A percentile compares a stretch with the other conserved stretches of the same genome.
These are phyloP conservation scores for Oehlia diaphana DNA, from an alignment of 192 early-diverging fungal genomes.

Conservation along the genomic window DNA sequence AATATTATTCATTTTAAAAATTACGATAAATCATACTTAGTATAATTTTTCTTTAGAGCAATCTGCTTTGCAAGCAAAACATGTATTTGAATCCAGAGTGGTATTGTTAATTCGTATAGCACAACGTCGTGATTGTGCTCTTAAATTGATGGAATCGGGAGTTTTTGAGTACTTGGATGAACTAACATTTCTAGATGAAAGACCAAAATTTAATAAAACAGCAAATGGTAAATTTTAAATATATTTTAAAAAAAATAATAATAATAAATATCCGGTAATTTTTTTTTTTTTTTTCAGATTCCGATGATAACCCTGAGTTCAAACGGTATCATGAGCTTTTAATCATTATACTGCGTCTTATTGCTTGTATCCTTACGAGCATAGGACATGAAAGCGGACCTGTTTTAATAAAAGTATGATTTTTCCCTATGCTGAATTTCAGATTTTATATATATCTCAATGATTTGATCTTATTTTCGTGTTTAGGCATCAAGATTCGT, in stretches of 20 bases:
- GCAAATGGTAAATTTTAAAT: neutral
- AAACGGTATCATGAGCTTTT: constrained; percentile 21
- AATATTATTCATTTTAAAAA: neutral
- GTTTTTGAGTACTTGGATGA: constrained; percentile 76
- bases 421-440: neutral
- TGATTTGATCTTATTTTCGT: neutral
- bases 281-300: constrained; percentile 1
- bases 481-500: constrained; percentile 20
- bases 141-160: constrained; percentile 75
- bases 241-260: neutral
- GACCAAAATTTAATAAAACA: constrained; percentile 40
- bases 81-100: constrained; percentile 80
- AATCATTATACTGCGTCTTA: constrained; percentile 19
- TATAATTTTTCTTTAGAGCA: neutral
- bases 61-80: constrained; percentile 32
- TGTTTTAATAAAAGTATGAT: constrained; percentile 5
- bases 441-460: neutral
- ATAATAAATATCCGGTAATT: neutral
- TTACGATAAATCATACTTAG: neutral
- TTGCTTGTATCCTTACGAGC: constrained; percentile 13
- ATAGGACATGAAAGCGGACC: constrained; percentile 10
- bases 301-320: neutral
- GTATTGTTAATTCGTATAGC: constrained; percentile 79
- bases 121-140: constrained; percentile 69
- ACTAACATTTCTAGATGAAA: constrained; percentile 68